Base-by-base conservation (phyloP, 2,329 filamentous ascomycete species). In the Blumeria hordei region DNA sequence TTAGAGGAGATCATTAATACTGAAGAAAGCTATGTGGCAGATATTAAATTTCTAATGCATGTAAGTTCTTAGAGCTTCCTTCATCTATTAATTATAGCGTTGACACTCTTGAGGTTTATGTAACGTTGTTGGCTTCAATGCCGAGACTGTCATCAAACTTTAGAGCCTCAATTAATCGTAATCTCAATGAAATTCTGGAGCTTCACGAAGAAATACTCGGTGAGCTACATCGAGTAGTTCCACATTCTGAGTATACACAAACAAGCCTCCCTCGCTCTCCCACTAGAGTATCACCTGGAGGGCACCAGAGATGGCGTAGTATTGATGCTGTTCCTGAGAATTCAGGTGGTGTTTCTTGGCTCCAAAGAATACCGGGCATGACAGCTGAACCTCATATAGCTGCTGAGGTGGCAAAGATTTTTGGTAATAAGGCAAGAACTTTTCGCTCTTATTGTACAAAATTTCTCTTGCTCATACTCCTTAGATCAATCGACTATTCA, bases 21-120 rank as follows among this genome's bases (percentile, higher is more conserved):
- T 0, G 92, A 96, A 67, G 84, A 92, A 65, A 79, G 82, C 62
- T 96, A 96, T 65, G 81, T 96, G 61, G 78, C 81, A 14, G 90
- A 94, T 62, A 68, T 96, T 56, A 86, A 86, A 62, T 87, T 92
- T 60, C 71, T 96, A 57, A 83, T 84, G 65, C 88, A 93, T 68
- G 88, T 90, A 70, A 64, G 78, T 63, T 69, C 69, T 54, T 10
- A 34, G 16, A 34, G 69, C 54, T 69, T 70, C 62, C 51, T 35
- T 4, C 16, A 60, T 84, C 88, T 58, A 70, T 94, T 57, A 80
- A 62, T 37, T 2, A 28, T 28, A 28, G 21, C 4, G 21, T 28
- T 28, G 21, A 28, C 21, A 28, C 21, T 28, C 4, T 28, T 28
- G 21, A 52, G 83, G 76, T 85, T 21, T 85, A 88, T 64, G 75